Percentiles rank a stretch among this genome's conserved stretches.
Evolutionary conservation across 192 early-diverging fungal genomes (phyloP).

Genomic region (Gigaspora rosea): DNA sequence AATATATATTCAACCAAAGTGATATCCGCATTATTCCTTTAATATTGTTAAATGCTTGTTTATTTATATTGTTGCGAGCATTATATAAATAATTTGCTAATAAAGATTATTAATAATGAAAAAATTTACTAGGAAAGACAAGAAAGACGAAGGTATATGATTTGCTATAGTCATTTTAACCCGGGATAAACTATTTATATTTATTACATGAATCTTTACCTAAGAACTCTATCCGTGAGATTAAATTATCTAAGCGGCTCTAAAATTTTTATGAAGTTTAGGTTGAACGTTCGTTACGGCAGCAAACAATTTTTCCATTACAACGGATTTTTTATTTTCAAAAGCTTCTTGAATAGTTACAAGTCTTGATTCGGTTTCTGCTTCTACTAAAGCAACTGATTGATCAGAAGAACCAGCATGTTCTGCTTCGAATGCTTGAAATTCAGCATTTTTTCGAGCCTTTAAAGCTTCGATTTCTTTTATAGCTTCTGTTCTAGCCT

Average conservation of each 20-base stretch:
- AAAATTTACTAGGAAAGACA: no score
- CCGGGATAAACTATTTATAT: no score
- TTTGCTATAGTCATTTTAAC: no score
- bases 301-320: conserved; percentile 68
- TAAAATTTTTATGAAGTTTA: conserved; percentile 58
- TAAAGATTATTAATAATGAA: no score
- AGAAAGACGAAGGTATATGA: no score
- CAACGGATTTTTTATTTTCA: conserved; percentile 62
- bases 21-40: no score
- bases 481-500: conserved; percentile 90
- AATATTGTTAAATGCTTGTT: no score
- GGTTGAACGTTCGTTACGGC: conserved; percentile 69
- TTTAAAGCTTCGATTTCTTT: conserved; percentile 91
- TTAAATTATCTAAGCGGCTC: background rate
- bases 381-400: conserved; percentile 56
- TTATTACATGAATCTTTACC: no score
- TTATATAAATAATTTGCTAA: no score
- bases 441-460: conserved; percentile 81
- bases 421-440: conserved; percentile 70
- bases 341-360: conserved; percentile 61
- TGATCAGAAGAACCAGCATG: conserved; percentile 72
- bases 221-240: no score
- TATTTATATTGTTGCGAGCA: no score
- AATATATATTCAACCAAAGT: no score
- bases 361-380: conserved; percentile 72